Percentiles rank a stretch among this genome's conserved stretches.
phyloP scores from a whole-genome alignment of 805 yeast genomes.

The Teunomyces panamensis region DNA sequence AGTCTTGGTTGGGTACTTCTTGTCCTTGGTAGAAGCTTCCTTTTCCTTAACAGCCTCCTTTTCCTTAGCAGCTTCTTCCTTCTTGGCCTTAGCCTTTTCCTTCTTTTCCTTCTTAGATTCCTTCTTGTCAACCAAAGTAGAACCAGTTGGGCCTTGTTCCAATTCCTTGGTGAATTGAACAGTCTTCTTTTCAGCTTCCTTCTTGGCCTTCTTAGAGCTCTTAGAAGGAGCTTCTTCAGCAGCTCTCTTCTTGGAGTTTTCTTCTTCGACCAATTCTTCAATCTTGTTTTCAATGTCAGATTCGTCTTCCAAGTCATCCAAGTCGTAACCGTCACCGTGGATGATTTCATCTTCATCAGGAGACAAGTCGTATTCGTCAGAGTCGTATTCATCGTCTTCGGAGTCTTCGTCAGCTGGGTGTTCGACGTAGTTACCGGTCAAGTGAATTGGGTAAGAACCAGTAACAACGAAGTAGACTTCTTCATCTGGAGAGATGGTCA shows the following conservation, averaged over 20 bases:
- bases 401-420: constrained; percentile 84
- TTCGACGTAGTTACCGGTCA: constrained; percentile 93
- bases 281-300: constrained; percentile 71
- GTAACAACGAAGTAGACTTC: constrained; percentile 92
- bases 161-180: constrained; percentile 88
- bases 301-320: constrained; percentile 64
- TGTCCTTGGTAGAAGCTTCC: constrained; percentile 19
- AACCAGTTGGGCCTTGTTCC: constrained; percentile 90
- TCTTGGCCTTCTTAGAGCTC: constrained; percentile 29
- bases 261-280: constrained; percentile 67
- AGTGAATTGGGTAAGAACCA: constrained; percentile 90
- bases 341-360: constrained; percentile 74
- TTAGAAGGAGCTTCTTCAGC: constrained; percentile 30
- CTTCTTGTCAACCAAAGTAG: constrained; percentile 27
- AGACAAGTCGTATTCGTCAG: constrained; percentile 63
- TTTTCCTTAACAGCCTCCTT: constrained; percentile 15
- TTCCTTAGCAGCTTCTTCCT: constrained; percentile 17
- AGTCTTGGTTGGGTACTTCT: constrained; percentile 69
- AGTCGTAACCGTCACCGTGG: constrained; percentile 51
- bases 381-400: constrained; percentile 47
- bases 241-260: constrained; percentile 33
- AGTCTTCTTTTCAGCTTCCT: constrained; percentile 51
- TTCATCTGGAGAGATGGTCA: constrained; percentile 90
- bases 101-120: constrained; percentile 23
- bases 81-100: constrained; percentile 17